These are phyloP conservation scores for Porpolomopsis calyptriformis DNA, from an alignment of 768 basidiomycete genomes.

Conservation along the genomic window DNA sequence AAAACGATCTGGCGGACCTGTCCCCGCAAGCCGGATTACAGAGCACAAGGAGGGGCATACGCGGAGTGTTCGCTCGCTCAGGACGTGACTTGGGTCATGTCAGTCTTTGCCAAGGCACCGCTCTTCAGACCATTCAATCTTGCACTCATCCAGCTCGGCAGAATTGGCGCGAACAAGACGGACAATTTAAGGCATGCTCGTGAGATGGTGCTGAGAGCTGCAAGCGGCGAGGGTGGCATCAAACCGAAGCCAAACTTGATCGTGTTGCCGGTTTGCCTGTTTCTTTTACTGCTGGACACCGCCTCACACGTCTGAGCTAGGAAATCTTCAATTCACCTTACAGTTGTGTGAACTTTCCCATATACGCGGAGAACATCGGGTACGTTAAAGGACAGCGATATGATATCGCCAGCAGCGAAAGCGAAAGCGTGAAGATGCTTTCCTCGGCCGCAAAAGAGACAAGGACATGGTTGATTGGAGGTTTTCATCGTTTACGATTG, in stretches of 20 bases:
- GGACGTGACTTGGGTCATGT: too few relatives aligned
- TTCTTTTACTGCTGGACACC: neutral
- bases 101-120: slow-evolving; percentile 20
- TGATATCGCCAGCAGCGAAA: slow-evolving; percentile 41
- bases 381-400: slow-evolving; percentile 50
- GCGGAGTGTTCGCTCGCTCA: too few relatives aligned
- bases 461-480: slow-evolving; percentile 87
- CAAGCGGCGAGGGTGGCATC: slow-evolving; percentile 28
- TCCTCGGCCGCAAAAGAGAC: slow-evolving; percentile 70
- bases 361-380: slow-evolving; percentile 72
- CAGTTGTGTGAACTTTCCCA: slow-evolving; percentile 68
- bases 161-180: slow-evolving; percentile 55
- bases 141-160: slow-evolving; percentile 85
- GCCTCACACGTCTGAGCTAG: slow-evolving; percentile 25
- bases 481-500: slow-evolving; percentile 30
- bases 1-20: slow-evolving; percentile 42
- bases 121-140: slow-evolving; percentile 67
- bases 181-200: slow-evolving; percentile 77
- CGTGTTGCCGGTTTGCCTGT: slow-evolving; percentile 62
- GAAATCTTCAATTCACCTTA: slow-evolving; percentile 89
- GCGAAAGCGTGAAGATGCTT: slow-evolving; percentile 75
- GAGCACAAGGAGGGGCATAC: slow-evolving; percentile 38
- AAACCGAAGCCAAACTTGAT: slow-evolving; percentile 63
- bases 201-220: slow-evolving; percentile 69
- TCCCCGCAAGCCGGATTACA: slow-evolving; percentile 74